Evolutionary conservation across 331 rosid genomes (phyloP), one percentile per base, ranked within the genome.

Genomic region (Pyrus hybrid): DNA sequence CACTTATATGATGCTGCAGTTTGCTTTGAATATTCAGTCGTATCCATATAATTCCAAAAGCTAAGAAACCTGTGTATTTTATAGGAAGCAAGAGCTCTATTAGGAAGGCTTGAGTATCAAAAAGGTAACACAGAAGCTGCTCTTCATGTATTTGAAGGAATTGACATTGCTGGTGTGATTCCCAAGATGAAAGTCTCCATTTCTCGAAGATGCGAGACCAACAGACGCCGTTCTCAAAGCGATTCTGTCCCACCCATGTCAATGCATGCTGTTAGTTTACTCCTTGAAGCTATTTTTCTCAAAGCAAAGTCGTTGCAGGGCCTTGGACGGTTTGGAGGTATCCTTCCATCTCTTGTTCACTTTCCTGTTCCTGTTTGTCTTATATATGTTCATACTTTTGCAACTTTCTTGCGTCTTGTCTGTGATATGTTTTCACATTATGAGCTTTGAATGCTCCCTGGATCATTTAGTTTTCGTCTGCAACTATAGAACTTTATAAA

Each of bases 51-150:
- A 67, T 68, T 63, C 66, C 28, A 22, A 33, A 75, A 76, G 71
- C 74, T 81, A 47, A 82, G 72, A 25, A 7, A 67, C 67, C 53
- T 66, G 79, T 49, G 56, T 33, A 47, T 33, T 45, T 83, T 16
- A 73, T 60, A 93, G 98, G 98, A 93, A 86, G 98, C 98, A 70
- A 90, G 98, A 82, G 98, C 98, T 66, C 84, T 93, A 68, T 81
- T 93, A 21, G 98, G 98, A 87, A 90, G 96, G 76, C 94, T 93
- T 2, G 98, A 93, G 86, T 93, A 91, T 80, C 98, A 91, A 69
- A 91, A 86, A 76, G 98, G 98, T 28, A 86, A 91, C 77, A 83
- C 49, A 16, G 94, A 91, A 87, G 98, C 86, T 82, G 97, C 98
- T 61, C 97, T 93, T 80, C 97, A 89, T 72, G 97, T 93, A 32